Evolutionary conservation across 192 early-diverging fungal species (phyloP), one percentile per base, ranked within the genome.

Genomic region (Haplosporangium gracile): DNA sequence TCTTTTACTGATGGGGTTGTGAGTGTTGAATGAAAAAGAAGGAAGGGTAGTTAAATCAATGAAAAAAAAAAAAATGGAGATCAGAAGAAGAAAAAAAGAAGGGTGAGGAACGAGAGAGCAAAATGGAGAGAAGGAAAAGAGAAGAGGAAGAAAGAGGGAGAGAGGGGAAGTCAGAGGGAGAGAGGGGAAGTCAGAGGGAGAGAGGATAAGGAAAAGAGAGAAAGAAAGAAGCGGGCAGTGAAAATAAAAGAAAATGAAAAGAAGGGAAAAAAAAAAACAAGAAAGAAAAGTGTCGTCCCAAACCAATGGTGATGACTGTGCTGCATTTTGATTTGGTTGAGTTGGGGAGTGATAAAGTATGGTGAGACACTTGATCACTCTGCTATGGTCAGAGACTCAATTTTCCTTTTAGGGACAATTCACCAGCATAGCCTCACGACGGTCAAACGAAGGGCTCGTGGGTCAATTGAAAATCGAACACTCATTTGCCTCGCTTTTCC

Each of bases 31-130:
- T 29, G 39, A 15, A 13, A 10, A 22, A 38, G 45, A 16, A 11
- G 32, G 39, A 40, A 69, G 65, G 29, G 74, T 36, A 24, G 26
- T 53, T 42, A 36, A 34, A 55, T 55, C 73, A 36, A 24, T 53
- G 34, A 69, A 24, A 2, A 43, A n/a, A 20, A 77, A n/a, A 32
- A 77, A 29, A 11, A 70, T 63, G 13, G 55, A 36, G 53, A 55
- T 24, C 29, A 43, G 15, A 43, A 15, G 68, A 80, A 26, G 70
- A 53, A 73, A 80, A 26, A 75, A 53, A 60, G 68, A 75, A 57
- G 53, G 43, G 68, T 70, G 16, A n/a, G 53, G 22, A 65, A 39
- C 53, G 69, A 39, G 47, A 51, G 68, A 39, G 39, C 2, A 32
- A 34, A 42, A 60, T 8, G 16, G 60, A 2, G 38, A 26, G 49